These are phyloP conservation scores for Agrocybe praecox DNA, from an alignment of 768 basidiomycete species.

Conservation along the genomic window DNA sequence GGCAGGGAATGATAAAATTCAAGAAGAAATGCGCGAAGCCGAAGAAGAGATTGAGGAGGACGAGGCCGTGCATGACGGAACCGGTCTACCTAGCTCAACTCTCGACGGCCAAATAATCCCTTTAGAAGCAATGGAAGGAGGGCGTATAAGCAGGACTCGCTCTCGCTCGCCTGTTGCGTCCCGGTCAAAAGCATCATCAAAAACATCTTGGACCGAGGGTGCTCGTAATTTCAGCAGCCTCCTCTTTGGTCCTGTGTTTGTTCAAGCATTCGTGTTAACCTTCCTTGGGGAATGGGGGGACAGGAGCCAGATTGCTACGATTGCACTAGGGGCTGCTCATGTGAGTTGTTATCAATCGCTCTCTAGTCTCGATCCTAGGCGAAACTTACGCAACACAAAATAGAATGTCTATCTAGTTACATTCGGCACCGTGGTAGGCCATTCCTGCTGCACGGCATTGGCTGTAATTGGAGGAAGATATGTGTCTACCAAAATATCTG, in stretches of 20 bases:
- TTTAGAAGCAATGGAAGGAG: conserved; percentile 76
- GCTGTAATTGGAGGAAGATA: conserved; percentile 95
- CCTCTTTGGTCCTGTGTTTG: conserved; percentile 89
- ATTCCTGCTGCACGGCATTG: conserved; percentile 82
- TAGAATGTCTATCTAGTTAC: conserved; percentile 94
- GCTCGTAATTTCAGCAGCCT: conserved; percentile 81
- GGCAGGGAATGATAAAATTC: conserved; percentile 75
- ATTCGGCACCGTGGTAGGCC: conserved; percentile 87
- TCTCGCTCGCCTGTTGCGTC: conserved; percentile 6
- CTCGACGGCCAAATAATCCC: conserved; percentile 50
- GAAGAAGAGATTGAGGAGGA: conserved; percentile 93
- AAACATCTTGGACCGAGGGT: conserved; percentile 50
- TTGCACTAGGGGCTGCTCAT: conserved; percentile 93
- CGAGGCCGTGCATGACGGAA: conserved; percentile 53
- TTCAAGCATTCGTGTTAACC: conserved; percentile 92
- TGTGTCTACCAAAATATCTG: conserved; percentile 91
- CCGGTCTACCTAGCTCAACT: conserved; percentile 25
- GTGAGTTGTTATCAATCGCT: conserved; percentile 41
- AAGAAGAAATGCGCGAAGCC: conserved; percentile 96
- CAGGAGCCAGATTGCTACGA: conserved; percentile 95
- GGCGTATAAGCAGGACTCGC: conserved; percentile 15
- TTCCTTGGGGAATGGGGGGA: conserved; percentile 99
- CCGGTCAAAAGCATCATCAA: conserved; percentile 15
- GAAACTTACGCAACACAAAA: neutral
- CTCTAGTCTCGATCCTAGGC: neutral